These are phyloP conservation scores for Candida sakaeoensis DNA, from an alignment of 805 yeast species.

Conservation along the genomic window DNA sequence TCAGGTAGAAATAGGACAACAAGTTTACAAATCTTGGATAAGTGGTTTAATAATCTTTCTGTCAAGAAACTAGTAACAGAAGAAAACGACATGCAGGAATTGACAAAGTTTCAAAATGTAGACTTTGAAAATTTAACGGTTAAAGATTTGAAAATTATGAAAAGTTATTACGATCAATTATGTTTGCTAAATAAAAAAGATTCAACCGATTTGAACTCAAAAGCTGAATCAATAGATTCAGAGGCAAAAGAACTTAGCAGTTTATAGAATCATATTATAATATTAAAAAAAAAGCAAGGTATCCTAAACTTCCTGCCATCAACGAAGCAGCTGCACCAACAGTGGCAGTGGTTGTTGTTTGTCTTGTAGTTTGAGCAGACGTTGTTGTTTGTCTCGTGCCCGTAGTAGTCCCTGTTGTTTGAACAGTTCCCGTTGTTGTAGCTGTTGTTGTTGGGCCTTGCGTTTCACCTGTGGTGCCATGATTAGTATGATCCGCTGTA, in stretches of 20 bases:
- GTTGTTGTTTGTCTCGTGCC: conserved; percentile 3
- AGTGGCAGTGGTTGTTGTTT: conserved; percentile 3
- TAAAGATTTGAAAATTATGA: conserved; percentile 31
- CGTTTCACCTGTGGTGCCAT: no score
- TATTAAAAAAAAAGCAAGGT: conserved; percentile 1
- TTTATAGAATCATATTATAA: conserved; percentile 10
- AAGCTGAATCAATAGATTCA: conserved; percentile 11
- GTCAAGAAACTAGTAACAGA: conserved; percentile 7
- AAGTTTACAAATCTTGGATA: conserved; percentile 41
- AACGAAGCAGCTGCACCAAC: conserved; percentile 8
- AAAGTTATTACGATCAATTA: conserved; percentile 35
- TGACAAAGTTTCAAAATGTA: conserved; percentile 28
- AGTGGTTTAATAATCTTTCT: conserved; percentile 36
- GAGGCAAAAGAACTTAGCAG: conserved; percentile 5
- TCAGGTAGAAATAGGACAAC: conserved; percentile 27
- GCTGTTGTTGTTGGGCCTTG: not conserved
- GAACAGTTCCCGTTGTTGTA: not conserved
- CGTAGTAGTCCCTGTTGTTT: not conserved
- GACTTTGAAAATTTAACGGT: conserved; percentile 36
- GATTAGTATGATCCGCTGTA: not conserved
- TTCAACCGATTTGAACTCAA: conserved; percentile 5
- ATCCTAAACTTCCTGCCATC: conserved; percentile 6
- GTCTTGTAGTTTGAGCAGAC: not conserved
- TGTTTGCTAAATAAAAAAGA: conserved; percentile 18
- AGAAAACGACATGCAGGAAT: conserved; percentile 16